Evolutionary conservation across 2,329 filamentous ascomycete genomes (phyloP), one percentile per base, ranked within the genome.

Genomic region (Paradendryphiella salina): DNA sequence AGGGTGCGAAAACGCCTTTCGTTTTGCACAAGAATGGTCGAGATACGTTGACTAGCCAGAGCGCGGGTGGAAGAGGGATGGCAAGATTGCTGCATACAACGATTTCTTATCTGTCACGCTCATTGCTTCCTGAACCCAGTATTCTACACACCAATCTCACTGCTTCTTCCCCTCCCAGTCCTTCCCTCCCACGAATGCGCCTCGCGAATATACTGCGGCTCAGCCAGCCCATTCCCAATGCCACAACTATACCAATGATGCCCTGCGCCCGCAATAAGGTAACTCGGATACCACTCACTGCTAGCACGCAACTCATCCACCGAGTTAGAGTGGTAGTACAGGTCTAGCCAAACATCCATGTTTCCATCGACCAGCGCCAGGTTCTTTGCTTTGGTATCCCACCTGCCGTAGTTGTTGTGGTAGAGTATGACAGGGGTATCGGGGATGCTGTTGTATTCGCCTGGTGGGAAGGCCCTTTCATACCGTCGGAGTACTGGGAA

Each of bases 331-430:
- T 82, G 80, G 54, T 79, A 82, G 60, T 77, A 80, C 3, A 80
- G 56, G 40, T 79, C 79, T 4, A 78, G 70, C 80, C 80, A 82
- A 8, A 80, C 77, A 56, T 83, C 80, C 42, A 75, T 73, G 56
- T 75, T 72, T 8, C 80, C 80, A 53, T 82, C 80, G 45, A 82
- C 79, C 29, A 81, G 75, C 3, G 79, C 79, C 1, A 82, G 69
- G 3, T 79, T 71, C 31, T 76, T 71, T 5, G 79, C 78, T 14
- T 69, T 66, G 41, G 81, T 67, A 52, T 77, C 68, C 57, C 75
- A 78, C 2, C 74, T 77, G 4, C 80, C 80, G 54, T 79, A 82
- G 33, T 66, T 66, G 50, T 79, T 78, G 64, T 76, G 77, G 7
- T 63, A 59, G 3, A 64, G 61, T 3, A 79, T 56, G 44, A 80